A percentile compares a stretch with the other conserved stretches of the same genome.
phyloP scores from a whole-genome alignment of 2,329 filamentous ascomycete species.

The Coniochaeta pulveracea region DNA sequence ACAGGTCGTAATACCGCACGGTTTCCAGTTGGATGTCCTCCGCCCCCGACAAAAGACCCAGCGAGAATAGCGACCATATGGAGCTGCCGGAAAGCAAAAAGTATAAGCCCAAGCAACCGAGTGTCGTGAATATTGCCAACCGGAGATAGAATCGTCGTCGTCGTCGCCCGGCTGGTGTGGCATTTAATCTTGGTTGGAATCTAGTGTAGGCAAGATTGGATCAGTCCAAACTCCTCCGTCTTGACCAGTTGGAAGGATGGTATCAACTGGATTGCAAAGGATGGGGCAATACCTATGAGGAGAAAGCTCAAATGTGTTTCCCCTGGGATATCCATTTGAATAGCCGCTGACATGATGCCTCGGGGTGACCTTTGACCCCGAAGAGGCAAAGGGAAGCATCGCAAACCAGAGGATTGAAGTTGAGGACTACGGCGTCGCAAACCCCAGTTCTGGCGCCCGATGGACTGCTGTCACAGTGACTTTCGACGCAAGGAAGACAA shows the following conservation, averaged over 20 bases:
- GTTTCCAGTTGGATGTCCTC: constrained; percentile 80
- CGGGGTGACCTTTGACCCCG: constrained; percentile 64
- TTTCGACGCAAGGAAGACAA: not conserved
- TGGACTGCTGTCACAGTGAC: not conserved
- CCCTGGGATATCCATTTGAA: constrained; percentile 72
- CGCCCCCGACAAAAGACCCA: constrained; percentile 56
- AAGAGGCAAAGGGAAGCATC: constrained; percentile 50
- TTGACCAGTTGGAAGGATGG: not conserved
- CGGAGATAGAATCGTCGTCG: constrained; percentile 63
- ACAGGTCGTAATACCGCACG: constrained; percentile 92
- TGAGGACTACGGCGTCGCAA: no score
- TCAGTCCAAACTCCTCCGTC: not conserved
- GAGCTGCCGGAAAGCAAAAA: constrained; percentile 63
- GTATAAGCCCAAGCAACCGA: constrained; percentile 53
- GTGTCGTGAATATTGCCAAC: constrained; percentile 44
- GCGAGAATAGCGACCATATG: constrained; percentile 49
- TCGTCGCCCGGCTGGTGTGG: constrained; percentile 59
- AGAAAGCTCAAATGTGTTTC: constrained; percentile 74
- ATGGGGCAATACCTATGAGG: constrained; percentile 62
- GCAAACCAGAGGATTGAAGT: no score
- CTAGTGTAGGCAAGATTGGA: constrained; percentile 27
- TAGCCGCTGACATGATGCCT: constrained; percentile 67
- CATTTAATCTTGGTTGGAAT: constrained; percentile 68
- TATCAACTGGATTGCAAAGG: constrained; percentile 8
- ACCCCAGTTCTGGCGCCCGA: not conserved